phyloP scores from a whole-genome alignment of 2,329 filamentous ascomycete genomes.

The Colletotrichum sp. region DNA sequence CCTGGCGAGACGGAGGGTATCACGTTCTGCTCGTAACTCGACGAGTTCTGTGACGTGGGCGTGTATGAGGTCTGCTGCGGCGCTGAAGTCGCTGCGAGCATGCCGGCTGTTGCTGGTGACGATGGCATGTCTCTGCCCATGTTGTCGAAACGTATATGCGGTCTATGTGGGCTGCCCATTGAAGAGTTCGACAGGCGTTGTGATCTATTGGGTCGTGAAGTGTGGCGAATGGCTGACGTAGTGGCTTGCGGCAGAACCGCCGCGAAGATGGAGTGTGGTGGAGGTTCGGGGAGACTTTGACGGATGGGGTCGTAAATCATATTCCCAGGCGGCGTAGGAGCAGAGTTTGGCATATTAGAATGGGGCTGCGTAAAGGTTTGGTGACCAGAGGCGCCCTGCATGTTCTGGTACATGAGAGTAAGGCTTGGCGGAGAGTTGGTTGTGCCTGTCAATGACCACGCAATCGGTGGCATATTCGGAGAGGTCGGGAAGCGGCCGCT shows the following conservation, averaged over 20 bases:
- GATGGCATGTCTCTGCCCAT: slow-evolving; percentile 32
- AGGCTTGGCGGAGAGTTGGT: slow-evolving; percentile 87
- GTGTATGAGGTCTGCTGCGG: slow-evolving; percentile 36
- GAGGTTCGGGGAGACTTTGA: slow-evolving; percentile 54
- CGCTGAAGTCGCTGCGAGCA: slow-evolving; percentile 25
- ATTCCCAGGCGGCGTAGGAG: slow-evolving; percentile 58
- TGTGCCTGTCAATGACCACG: slow-evolving; percentile 87
- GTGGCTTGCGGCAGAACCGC: slow-evolving; percentile 54
- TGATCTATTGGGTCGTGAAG: slow-evolving; percentile 35
- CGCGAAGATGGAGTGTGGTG: slow-evolving; percentile 50
- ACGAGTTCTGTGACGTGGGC: slow-evolving; percentile 45
- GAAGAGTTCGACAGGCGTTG: slow-evolving; percentile 28
- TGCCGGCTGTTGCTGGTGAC: slow-evolving; percentile 24
- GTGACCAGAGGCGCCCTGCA: slow-evolving; percentile 30
- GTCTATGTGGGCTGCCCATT: slow-evolving; percentile 18
- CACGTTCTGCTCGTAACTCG: slow-evolving; percentile 46
- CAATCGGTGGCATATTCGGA: slow-evolving; percentile 64
- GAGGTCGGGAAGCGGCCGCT: slow-evolving; percentile 49
- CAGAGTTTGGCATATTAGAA: slow-evolving; percentile 31
- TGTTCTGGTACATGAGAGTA: slow-evolving; percentile 78
- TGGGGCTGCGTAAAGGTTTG: background rate
- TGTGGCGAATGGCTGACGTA: slow-evolving; percentile 52
- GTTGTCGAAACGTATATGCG: slow-evolving; percentile 31
- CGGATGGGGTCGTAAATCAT: slow-evolving; percentile 67
- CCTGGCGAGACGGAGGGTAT: slow-evolving; percentile 45